Evolutionary conservation across 2,329 filamentous ascomycete species (phyloP), one percentile per base, ranked within the genome.

Genomic region (Microdochium paspali): DNA sequence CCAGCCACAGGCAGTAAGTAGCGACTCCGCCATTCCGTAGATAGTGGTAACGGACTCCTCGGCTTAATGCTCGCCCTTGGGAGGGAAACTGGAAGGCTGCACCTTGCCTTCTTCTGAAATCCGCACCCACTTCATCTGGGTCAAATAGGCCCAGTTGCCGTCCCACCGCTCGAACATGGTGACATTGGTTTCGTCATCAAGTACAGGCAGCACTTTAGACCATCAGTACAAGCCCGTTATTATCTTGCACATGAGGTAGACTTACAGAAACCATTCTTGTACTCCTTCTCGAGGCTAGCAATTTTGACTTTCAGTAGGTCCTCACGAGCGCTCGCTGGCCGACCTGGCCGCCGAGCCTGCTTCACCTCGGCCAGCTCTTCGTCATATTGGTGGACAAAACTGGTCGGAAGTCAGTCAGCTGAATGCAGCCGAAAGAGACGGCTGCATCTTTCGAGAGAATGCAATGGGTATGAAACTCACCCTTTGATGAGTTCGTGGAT

Each of bases 111-210:
- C 72, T 48, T 75, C 80, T 4, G 77, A 77, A 48, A 96, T 71
- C 51, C 88, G 82, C 51, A 89, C 74, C 75, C 90, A 97, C 50
- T 82, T 80, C 54, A 96, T 64, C 9, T 77, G 84, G 28, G 82
- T 80, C 52, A 96, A 74, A 57, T 85, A 84, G 9, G 86, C 76
- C 91, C 91, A 97, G 24, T 86, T 79, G 3, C 87, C 86, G 53
- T 89, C 85, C 88, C 90, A 97, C 21, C 74, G 72, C 52, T 80
- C 76, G 35, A 97, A 66, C 54, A 78, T 74, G 49, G 74, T 66
- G 46, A 87, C 67, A 54, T 83, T 89, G 44, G 82, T 76, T 35
- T 75, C 71, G 39, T 82, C 76, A 47, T 80, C 77, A 47, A 96
- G 69, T 61, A 96, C 87, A 0, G 91, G 90, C 35, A 94, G 65